phyloP scores from a whole-genome alignment of 1,284 basidiomycete genomes.

The Ceratobasidium sp. region DNA sequence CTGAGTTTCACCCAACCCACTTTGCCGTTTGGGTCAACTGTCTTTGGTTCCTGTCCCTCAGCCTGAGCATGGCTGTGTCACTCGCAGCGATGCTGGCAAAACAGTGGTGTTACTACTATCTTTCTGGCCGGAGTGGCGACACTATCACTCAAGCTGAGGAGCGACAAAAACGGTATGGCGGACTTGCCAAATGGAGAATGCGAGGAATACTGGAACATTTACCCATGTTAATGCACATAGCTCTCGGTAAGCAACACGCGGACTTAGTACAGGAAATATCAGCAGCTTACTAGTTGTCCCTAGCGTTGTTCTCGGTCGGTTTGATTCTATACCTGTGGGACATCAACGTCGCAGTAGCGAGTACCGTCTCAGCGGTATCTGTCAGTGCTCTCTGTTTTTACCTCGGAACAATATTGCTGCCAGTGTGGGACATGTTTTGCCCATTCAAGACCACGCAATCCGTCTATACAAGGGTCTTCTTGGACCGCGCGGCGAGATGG shows the following conservation, averaged over 20 bases:
- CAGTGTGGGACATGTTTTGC: conserved; percentile 10
- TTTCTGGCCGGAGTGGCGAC: conserved; percentile 6
- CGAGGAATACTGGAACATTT: conserved; percentile 3
- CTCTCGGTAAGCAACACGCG: conserved; percentile 15
- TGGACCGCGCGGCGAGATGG: neutral
- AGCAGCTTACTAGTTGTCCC: neutral
- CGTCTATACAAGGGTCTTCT: too few species aligned
- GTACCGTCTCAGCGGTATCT: neutral
- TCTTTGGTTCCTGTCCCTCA: conserved; percentile 31
- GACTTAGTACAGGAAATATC: neutral
- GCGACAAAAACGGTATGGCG: conserved; percentile 16
- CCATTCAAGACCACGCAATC: conserved; percentile 31
- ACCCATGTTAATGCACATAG: conserved; percentile 21
- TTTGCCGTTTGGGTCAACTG: conserved; percentile 34
- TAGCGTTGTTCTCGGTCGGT: conserved; percentile 32
- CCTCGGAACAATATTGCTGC: conserved; percentile 15
- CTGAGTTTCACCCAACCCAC: neutral
- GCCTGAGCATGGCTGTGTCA: conserved; percentile 21
- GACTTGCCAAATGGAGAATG: conserved; percentile 33
- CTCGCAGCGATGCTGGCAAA: conserved; percentile 30
- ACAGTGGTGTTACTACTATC: conserved; percentile 38
- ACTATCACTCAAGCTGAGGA: conserved; percentile 26
- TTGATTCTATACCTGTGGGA: conserved; percentile 29
- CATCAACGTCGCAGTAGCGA: conserved; percentile 26
- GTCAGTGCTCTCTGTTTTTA: neutral